A percentile compares a stretch with the other conserved stretches of the same genome.
Evolutionary conservation across 2,329 filamentous ascomycete genomes (phyloP).

Genomic region (Xylariales sp.): DNA sequence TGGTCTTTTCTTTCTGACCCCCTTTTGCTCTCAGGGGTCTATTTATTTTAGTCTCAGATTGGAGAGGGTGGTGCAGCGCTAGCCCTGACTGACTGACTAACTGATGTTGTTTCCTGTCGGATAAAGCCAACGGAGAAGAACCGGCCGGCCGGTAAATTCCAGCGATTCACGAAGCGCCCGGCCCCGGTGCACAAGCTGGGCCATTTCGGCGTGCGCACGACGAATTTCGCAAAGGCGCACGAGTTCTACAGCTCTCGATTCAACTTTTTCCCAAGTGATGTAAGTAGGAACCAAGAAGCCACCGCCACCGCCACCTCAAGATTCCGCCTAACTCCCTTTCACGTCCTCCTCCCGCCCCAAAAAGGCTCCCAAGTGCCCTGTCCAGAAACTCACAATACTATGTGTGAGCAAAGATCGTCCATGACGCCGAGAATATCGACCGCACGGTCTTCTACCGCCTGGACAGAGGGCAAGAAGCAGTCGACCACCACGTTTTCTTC

Average conservation of each 20-base stretch:
- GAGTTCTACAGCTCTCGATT: slow-evolving; percentile 64
- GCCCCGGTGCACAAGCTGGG: slow-evolving; percentile 65
- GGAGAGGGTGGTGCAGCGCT: neutral
- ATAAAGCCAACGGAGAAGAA: slow-evolving; percentile 59
- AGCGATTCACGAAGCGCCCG: slow-evolving; percentile 63
- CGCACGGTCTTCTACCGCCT: slow-evolving; percentile 60
- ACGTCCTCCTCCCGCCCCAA: no score
- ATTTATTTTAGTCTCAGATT: neutral
- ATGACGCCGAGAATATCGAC: slow-evolving; percentile 53
- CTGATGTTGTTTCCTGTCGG: neutral
- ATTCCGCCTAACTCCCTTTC: neutral
- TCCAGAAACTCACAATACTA: slow-evolving; percentile 5
- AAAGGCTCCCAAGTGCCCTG: neutral
- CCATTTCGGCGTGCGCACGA: slow-evolving; percentile 66
- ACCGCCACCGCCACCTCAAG: no score
- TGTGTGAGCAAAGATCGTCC: slow-evolving; percentile 50
- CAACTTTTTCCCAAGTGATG: slow-evolving; percentile 64
- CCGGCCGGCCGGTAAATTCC: slow-evolving; percentile 60
- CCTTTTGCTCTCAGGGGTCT: neutral
- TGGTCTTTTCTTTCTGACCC: neutral
- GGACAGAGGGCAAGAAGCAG: slow-evolving; percentile 56
- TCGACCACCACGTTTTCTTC: slow-evolving; percentile 65
- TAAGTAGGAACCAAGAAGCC: slow-evolving; percentile 40
- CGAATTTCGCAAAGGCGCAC: slow-evolving; percentile 60
- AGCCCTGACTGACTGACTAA: slow-evolving; percentile 25